Evolutionary conservation across 2,329 filamentous ascomycete genomes (phyloP), one percentile per base, ranked within the genome.

Genomic region (Beauveria sp.): DNA sequence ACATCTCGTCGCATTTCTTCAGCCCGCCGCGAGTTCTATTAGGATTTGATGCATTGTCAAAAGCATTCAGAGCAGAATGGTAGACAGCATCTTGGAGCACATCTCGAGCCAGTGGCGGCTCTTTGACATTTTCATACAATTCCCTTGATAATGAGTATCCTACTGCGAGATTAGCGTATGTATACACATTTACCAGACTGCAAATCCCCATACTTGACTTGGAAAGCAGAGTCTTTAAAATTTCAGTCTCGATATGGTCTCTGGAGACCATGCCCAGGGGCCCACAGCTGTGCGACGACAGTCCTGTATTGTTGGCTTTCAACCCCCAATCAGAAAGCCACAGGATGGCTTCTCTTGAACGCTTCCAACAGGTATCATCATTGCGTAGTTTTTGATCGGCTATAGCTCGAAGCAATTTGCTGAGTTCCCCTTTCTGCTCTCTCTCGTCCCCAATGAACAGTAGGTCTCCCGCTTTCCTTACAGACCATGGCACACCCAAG

Each of bases 11-110:
- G 51, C 89, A 91, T 72, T 86, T 90, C 73, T 90, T 91, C 68
- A 95, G 80, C 0, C 88, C 88, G 18, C 90, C 90, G 66, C 90
- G 81, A 2, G 83, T 89, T 61, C 85, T 84, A 67, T 93, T 92
- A 0, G 89, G 88, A 68, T 95, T 95, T 24, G 88, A 90, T 3
- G 90, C 90, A 69, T 90, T 90, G 69, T 95, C 90, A 69, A 92
- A 95, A 4, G 88, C 83, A 60, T 83, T 80, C 76, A 92, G 82
- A 1, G 88, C 87, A 52, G 85, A 80, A 1, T 79, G 78, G 48
- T 89, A 76, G 9, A 91, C 77, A 1, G 85, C 83, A 5, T 84
- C 80, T 68, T 85, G 83, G 1, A 91, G 74, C 7, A 79, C 71
- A 3, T 80, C 72, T 3, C 71, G 68, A 2, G 80, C 68, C 3